Percentiles rank a stretch among this genome's conserved stretches.
Conservation (phyloP, 2,329 filamentous ascomycete species). For the Alternaria hordeiaustralica region DNA sequence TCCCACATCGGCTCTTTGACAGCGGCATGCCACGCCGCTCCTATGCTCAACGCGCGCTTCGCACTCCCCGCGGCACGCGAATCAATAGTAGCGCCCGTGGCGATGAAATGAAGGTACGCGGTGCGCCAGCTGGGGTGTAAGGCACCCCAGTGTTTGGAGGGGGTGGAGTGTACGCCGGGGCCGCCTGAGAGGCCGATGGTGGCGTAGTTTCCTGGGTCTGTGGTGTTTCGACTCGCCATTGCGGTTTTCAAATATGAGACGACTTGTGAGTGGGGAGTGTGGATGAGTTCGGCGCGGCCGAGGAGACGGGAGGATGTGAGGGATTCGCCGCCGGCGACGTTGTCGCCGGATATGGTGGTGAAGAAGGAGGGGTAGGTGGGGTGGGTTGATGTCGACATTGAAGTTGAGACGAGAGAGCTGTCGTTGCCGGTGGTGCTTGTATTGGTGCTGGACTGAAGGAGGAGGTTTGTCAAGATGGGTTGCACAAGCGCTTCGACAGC, state of each 20-base stretch:
- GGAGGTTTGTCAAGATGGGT: not conserved
- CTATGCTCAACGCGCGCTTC: not conserved
- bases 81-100: constrained; percentile 24
- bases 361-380: constrained; percentile 23
- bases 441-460: not conserved
- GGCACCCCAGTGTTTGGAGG: constrained; percentile 28
- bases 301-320: constrained; percentile 39
- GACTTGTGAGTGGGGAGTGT: constrained; percentile 2
- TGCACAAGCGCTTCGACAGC: constrained; percentile 22
- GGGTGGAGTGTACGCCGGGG: constrained; percentile 30
- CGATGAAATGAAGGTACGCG: constrained; percentile 42
- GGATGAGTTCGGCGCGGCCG: constrained; percentile 26
- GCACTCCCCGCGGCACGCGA: not conserved
- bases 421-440: not conserved
- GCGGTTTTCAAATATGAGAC: constrained; percentile 18
- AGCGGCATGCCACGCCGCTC: constrained; percentile 16
- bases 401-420: not conserved
- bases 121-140: constrained; percentile 44
- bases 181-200: constrained; percentile 39
- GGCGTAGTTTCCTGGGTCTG: constrained; percentile 23
- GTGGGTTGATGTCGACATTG: not conserved
- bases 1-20: constrained; percentile 27
- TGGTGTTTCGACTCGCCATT: constrained; percentile 23
- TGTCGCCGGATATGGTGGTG: constrained; percentile 20
- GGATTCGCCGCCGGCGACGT: constrained; percentile 29